These are phyloP conservation scores for Annona cherimola DNA, from an alignment of 164 flowering plant genomes.

Conservation along the genomic window DNA sequence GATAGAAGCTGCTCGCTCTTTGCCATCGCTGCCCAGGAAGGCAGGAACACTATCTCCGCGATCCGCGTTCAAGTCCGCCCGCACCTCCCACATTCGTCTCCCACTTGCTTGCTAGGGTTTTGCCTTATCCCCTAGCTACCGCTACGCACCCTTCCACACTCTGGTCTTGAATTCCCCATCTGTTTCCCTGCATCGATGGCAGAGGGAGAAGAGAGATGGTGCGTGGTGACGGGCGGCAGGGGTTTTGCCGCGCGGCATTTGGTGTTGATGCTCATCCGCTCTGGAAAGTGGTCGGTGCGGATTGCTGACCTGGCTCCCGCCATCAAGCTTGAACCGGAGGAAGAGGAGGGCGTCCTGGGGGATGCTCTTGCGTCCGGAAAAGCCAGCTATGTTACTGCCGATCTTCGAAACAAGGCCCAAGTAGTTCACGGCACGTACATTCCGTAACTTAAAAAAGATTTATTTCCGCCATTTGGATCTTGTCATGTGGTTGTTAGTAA, in stretches of 20 bases:
- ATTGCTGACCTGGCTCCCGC: constrained; percentile 70
- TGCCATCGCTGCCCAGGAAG: no score
- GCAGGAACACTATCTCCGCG: no score
- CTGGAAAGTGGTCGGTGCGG: constrained; percentile 51
- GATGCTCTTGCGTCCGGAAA: constrained; percentile 60
- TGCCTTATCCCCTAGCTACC: no score
- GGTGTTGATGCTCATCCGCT: constrained; percentile 72
- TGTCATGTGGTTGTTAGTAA: neutral
- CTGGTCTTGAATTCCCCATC: no score
- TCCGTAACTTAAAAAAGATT: no score
- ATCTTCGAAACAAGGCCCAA: constrained; percentile 77
- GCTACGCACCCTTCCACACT: no score
- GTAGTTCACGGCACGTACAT: constrained; percentile 53
- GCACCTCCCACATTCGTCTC: no score
- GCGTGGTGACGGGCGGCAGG: constrained; percentile 92
- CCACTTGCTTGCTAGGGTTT: no score
- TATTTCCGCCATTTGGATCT: neutral
- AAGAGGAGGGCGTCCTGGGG: constrained; percentile 64
- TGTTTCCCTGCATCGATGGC: neutral
- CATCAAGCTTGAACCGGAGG: constrained; percentile 53
- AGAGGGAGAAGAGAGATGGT: constrained; percentile 49
- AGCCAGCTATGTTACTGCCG: constrained; percentile 63
- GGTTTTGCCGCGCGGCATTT: constrained; percentile 94
- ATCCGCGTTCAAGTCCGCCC: no score
- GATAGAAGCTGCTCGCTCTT: no score